Conservation (phyloP, 1,284 basidiomycete genomes). For the Boletellus dicymbophilus region DNA sequence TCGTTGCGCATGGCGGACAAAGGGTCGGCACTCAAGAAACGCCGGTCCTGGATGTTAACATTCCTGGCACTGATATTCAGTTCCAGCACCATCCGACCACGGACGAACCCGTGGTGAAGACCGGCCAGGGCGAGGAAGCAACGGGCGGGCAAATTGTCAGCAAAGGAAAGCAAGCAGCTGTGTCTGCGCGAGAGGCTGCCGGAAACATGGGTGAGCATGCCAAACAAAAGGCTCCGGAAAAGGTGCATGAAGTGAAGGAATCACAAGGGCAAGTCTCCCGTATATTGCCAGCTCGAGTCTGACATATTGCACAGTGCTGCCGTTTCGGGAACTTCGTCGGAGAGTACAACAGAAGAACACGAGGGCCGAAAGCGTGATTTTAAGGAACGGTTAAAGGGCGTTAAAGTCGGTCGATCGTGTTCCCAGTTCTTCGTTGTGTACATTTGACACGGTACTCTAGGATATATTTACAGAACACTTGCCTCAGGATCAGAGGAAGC, state of each 20-base stretch:
- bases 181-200: constrained; percentile 16
- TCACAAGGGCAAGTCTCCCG: constrained; percentile 14
- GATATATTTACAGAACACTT: constrained; percentile 32
- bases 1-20: constrained; percentile 51
- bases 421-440: not conserved
- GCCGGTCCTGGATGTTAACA: constrained; percentile 51
- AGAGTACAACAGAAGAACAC: constrained; percentile 35
- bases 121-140: constrained; percentile 33
- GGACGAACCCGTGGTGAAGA: constrained; percentile 33
- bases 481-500: constrained; percentile 43
- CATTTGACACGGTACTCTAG: constrained; percentile 9
- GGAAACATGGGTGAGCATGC: constrained; percentile 13
- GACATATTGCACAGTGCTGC: constrained; percentile 3
- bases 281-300: not conserved
- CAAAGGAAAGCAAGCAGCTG: constrained; percentile 26
- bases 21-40: constrained; percentile 44
- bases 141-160: constrained; percentile 14
- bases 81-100: constrained; percentile 52
- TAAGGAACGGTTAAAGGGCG: constrained; percentile 46
- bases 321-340: constrained; percentile 6
- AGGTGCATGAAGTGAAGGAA: not conserved
- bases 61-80: constrained; percentile 45
- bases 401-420: constrained; percentile 30
- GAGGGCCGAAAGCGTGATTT: constrained; percentile 55
- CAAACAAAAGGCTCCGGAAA: not conserved